Percentiles rank a stretch among this genome's conserved stretches.
phyloP scores from a whole-genome alignment of 192 early-diverging fungal species.

The Linnemannia hyalina region DNA sequence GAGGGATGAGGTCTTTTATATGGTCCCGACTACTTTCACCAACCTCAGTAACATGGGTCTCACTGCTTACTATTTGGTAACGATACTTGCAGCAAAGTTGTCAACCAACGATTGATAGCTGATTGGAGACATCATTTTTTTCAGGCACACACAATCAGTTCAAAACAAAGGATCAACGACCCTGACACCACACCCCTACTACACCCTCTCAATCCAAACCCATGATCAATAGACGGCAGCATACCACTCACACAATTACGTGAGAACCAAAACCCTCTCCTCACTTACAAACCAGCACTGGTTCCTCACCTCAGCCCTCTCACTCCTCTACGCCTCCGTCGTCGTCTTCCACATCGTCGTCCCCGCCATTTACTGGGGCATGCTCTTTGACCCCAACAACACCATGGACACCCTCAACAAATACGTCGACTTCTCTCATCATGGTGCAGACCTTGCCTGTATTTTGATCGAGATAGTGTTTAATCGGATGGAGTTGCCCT shows the following conservation, averaged over 20 bases:
- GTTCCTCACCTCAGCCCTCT: slow-evolving; percentile 45
- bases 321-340: slow-evolving; percentile 40
- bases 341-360: slow-evolving; percentile 52
- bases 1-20: slow-evolving; percentile 49
- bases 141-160: not conserved
- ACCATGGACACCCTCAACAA: slow-evolving; percentile 50
- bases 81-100: not conserved
- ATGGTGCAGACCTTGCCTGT: slow-evolving; percentile 37
- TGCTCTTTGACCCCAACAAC: slow-evolving; percentile 56
- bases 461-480: slow-evolving; percentile 45
- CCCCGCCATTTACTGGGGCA: slow-evolving; percentile 49
- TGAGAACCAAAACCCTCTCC: not conserved
- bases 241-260: slow-evolving; percentile 30
- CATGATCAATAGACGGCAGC: slow-evolving; percentile 33
- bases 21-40: slow-evolving; percentile 53
- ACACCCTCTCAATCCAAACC: not conserved
- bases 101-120: too few species aligned
- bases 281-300: slow-evolving; percentile 46
- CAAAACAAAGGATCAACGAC: not conserved
- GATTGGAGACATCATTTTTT: too few species aligned
- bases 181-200: not conserved
- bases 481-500: slow-evolving; percentile 47
- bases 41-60: slow-evolving; percentile 55
- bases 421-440: slow-evolving; percentile 50
- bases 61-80: slow-evolving; percentile 51